Conservation (phyloP, 2,329 filamentous ascomycete genomes). For the Ilyonectria destructans region DNA sequence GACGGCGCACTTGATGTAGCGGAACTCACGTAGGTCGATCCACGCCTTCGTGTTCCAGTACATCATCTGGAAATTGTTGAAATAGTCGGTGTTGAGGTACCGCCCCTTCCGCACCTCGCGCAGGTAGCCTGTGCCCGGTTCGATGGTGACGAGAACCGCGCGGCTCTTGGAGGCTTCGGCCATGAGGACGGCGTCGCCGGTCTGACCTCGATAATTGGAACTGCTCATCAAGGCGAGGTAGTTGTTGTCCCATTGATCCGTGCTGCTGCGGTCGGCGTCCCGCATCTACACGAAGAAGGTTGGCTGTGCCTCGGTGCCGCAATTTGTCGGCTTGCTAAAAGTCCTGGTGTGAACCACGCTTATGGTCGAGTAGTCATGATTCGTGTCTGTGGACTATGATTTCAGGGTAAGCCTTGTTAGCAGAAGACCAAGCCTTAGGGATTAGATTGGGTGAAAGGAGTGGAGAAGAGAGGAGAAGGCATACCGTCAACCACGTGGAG, state of each 20-base stretch:
- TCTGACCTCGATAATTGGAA: not conserved
- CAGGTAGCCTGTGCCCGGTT: constrained; percentile 14
- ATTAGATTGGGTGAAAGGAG: not conserved
- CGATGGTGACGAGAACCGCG: constrained; percentile 1
- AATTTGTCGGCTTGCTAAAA: constrained; percentile 22
- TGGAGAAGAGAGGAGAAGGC: not conserved
- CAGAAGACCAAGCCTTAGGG: not conserved
- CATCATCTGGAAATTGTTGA: not conserved
- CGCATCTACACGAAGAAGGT: constrained; percentile 32
- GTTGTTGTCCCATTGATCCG: constrained; percentile 15
- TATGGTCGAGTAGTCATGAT: not conserved
- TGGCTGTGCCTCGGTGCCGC: constrained; percentile 21
- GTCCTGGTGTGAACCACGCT: constrained; percentile 12
- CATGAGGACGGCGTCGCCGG: not conserved
- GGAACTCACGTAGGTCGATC: not conserved
- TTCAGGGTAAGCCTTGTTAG: not conserved
- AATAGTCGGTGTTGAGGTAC: constrained; percentile 18
- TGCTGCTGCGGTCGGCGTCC: constrained; percentile 20
- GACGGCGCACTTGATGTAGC: constrained; percentile 12
- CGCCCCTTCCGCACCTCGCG: not conserved
- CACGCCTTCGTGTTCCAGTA: not conserved
- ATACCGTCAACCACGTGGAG: not conserved
- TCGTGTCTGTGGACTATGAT: not conserved
- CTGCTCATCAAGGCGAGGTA: not conserved
- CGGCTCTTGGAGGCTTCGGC: not conserved